phyloP scores from a whole-genome alignment of 2,329 filamentous ascomycete species.

The Coleophoma eucalyptorum region DNA sequence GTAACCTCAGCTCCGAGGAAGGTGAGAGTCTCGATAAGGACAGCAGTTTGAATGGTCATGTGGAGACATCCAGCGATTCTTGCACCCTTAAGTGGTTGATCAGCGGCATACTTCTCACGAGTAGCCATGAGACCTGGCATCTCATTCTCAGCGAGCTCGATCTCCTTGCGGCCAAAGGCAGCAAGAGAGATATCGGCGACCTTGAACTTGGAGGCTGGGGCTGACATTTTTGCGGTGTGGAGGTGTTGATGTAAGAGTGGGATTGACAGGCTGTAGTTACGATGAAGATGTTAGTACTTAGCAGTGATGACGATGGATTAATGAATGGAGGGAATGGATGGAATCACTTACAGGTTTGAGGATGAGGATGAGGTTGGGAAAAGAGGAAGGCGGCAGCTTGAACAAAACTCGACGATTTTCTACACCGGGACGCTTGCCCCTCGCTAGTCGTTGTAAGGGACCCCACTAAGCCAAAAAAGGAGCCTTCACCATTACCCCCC shows the following conservation, averaged over 20 bases:
- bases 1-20: slow-evolving; percentile 96
- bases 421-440: too few relatives aligned
- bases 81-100: slow-evolving; percentile 92
- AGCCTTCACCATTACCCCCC: too few relatives aligned
- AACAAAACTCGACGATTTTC: too few relatives aligned
- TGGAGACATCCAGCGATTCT: slow-evolving; percentile 97
- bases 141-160: slow-evolving; percentile 93
- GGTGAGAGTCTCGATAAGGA: slow-evolving; percentile 96
- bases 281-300: neutral
- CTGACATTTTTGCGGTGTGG: slow-evolving; percentile 25
- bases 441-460: too few relatives aligned
- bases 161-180: slow-evolving; percentile 98
- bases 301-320: neutral
- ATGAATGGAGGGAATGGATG: neutral
- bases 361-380: neutral
- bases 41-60: slow-evolving; percentile 99
- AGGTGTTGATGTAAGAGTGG: neutral
- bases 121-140: slow-evolving; percentile 99
- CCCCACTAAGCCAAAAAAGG: too few relatives aligned
- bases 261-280: neutral
- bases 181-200: slow-evolving; percentile 97
- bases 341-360: neutral
- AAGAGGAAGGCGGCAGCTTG: neutral
- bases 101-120: slow-evolving; percentile 81
- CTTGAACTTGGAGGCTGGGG: slow-evolving; percentile 30